Evolutionary conservation across 345 rosid genomes (phyloP).

Genomic region (Eucalyptus sp.): DNA sequence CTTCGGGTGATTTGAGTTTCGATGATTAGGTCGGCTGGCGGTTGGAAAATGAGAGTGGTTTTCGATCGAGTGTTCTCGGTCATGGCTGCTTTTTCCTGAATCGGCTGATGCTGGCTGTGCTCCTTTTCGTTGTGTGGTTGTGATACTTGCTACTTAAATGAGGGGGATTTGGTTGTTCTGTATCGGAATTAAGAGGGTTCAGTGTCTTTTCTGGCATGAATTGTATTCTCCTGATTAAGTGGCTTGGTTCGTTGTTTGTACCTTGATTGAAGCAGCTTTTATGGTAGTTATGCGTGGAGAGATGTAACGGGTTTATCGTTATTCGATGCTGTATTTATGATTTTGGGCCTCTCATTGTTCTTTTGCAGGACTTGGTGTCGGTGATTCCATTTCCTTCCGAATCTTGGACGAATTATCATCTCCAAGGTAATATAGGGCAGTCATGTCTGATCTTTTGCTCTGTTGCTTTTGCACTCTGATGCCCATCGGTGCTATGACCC

Average conservation of each 20-base stretch:
- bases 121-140: rapidly evolving
- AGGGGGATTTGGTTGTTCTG: neutral
- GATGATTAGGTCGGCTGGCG: neutral
- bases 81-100: neutral
- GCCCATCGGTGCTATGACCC: neutral
- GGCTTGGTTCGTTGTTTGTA: neutral
- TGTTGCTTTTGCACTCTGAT: neutral
- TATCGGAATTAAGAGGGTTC: neutral
- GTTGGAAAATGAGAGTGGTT: neutral
- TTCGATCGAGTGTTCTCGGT: neutral
- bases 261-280: neutral
- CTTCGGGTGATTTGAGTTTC: neutral
- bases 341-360: neutral
- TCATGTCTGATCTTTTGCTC: neutral
- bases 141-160: neutral
- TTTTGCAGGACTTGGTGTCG: neutral
- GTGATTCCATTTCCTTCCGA: neutral
- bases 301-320: neutral
- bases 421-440: neutral
- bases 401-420: neutral
- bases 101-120: neutral
- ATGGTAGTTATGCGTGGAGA: neutral
- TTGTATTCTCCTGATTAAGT: neutral
- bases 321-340: neutral
- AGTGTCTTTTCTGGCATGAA: neutral